These are phyloP conservation scores for Steccherinum ochraceum DNA, from an alignment of 768 basidiomycete species.

Conservation along the genomic window DNA sequence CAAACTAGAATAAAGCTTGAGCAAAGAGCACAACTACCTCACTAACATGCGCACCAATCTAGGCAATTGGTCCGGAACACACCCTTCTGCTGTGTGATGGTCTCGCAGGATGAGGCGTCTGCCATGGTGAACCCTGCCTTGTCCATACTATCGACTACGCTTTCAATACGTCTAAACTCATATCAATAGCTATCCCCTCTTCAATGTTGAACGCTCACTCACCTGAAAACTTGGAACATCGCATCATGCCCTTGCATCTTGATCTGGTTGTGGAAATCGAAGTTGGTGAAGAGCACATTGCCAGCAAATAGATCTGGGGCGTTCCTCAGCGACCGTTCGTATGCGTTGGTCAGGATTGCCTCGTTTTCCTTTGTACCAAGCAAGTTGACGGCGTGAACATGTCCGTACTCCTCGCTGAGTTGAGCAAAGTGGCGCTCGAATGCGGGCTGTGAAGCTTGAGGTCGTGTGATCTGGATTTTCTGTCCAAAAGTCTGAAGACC, in stretches of 20 bases:
- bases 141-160: conserved; percentile 59
- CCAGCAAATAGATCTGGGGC: conserved; percentile 59
- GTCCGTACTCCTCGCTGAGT: conserved; percentile 79
- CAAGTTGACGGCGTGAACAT: conserved; percentile 84
- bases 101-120: conserved; percentile 55
- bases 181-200: neutral
- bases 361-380: conserved; percentile 93
- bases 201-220: conserved; percentile 5
- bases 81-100: conserved; percentile 86
- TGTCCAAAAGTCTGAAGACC: conserved; percentile 93
- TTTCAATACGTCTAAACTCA: conserved; percentile 47
- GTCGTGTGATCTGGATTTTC: conserved; percentile 90
- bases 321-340: conserved; percentile 71
- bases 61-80: conserved; percentile 93
- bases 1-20: conserved; percentile 43
- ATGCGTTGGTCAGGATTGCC: conserved; percentile 73
- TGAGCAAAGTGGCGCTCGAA: conserved; percentile 93
- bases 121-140: conserved; percentile 83
- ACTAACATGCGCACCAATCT: conserved; percentile 59
- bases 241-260: conserved; percentile 81
- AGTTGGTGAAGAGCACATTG: conserved; percentile 75
- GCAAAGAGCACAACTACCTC: neutral
- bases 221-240: conserved; percentile 71
- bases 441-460: conserved; percentile 93
- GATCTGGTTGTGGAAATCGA: conserved; percentile 90